Percentiles rank a stretch among this genome's conserved stretches.
Evolutionary conservation across 208 protist species (phyloP).

Genomic region (Herpetomonas samuelpessoai): DNA sequence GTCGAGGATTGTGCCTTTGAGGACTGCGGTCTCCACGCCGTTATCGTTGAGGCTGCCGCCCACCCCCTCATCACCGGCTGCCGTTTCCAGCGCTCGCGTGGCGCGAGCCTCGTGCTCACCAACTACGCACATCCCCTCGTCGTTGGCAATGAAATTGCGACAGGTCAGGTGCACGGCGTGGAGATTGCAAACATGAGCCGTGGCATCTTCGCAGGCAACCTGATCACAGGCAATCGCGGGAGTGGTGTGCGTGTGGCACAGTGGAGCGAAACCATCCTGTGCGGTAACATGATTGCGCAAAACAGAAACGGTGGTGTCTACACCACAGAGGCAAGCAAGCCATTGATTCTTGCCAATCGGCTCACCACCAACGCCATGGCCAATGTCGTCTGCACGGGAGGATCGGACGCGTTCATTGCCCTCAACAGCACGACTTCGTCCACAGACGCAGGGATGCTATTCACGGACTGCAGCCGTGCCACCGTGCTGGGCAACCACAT

Average conservation of each 20-base stretch:
- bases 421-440: slow-evolving; percentile 50
- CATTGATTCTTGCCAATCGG: slow-evolving; percentile 60
- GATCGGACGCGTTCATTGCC: slow-evolving; percentile 58
- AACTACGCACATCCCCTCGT: slow-evolving; percentile 85
- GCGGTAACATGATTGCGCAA: slow-evolving; percentile 57
- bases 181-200: slow-evolving; percentile 45
- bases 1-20: slow-evolving; percentile 84
- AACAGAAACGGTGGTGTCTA: slow-evolving; percentile 45
- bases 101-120: slow-evolving; percentile 55
- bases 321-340: slow-evolving; percentile 36
- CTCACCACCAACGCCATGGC: slow-evolving; percentile 42
- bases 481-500: slow-evolving; percentile 57
- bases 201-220: slow-evolving; percentile 77
- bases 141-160: slow-evolving; percentile 77
- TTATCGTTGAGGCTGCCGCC: slow-evolving; percentile 67
- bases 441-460: slow-evolving; percentile 40
- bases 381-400: slow-evolving; percentile 48
- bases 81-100: slow-evolving; percentile 57
- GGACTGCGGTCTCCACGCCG: slow-evolving; percentile 59
- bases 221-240: slow-evolving; percentile 50
- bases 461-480: slow-evolving; percentile 57
- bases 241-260: slow-evolving; percentile 45
- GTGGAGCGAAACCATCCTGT: slow-evolving; percentile 51
- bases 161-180: slow-evolving; percentile 53
- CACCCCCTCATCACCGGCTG: slow-evolving; percentile 84